Percentiles rank a stretch among this genome's conserved stretches.
phyloP scores from a whole-genome alignment of 2,329 filamentous ascomycete species.

The Stylonectria norvegica region DNA sequence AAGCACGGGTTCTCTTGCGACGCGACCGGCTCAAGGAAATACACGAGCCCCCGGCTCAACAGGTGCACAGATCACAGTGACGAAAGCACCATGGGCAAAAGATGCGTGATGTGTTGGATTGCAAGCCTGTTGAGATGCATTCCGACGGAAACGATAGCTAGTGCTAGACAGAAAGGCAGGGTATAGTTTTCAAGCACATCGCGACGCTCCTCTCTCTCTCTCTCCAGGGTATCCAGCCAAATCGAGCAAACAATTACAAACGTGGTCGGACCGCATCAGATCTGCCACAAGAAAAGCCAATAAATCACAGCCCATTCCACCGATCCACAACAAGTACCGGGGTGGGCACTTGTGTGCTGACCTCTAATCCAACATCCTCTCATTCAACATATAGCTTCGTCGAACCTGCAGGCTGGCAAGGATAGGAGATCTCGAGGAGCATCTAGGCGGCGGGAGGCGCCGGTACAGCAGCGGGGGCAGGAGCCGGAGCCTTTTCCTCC shows the following conservation, averaged over 20 bases:
- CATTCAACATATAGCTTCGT: conserved; percentile 4
- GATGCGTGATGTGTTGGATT: conserved; percentile 14
- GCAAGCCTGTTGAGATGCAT: not conserved
- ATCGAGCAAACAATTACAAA: conserved; percentile 21
- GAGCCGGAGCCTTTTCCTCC: conserved; percentile 23
- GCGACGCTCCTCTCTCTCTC: conserved; percentile 21
- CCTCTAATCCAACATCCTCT: conserved; percentile 5
- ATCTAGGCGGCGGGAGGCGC: conserved; percentile 23
- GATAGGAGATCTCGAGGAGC: conserved; percentile 4
- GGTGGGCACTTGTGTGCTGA: conserved; percentile 1
- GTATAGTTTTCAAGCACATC: conserved; percentile 32
- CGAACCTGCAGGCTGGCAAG: conserved; percentile 7
- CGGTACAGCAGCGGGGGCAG: conserved; percentile 20
- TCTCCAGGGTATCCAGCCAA: conserved; percentile 33
- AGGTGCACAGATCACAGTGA: conserved; percentile 39
- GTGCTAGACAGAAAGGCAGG: conserved; percentile 24
- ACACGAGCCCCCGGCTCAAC: conserved; percentile 28
- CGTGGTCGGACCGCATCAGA: not conserved
- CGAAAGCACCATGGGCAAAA: conserved; percentile 48
- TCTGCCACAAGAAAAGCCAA: conserved; percentile 2
- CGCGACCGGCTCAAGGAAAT: conserved; percentile 19
- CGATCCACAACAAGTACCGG: conserved; percentile 3
- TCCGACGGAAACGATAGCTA: conserved; percentile 6
- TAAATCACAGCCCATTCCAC: conserved; percentile 1
- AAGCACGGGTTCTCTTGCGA: conserved; percentile 23